Percentiles rank a stretch among this genome's conserved stretches.
Conservation (phyloP, 2,329 filamentous ascomycete genomes). For the Colletotrichum lentis region DNA sequence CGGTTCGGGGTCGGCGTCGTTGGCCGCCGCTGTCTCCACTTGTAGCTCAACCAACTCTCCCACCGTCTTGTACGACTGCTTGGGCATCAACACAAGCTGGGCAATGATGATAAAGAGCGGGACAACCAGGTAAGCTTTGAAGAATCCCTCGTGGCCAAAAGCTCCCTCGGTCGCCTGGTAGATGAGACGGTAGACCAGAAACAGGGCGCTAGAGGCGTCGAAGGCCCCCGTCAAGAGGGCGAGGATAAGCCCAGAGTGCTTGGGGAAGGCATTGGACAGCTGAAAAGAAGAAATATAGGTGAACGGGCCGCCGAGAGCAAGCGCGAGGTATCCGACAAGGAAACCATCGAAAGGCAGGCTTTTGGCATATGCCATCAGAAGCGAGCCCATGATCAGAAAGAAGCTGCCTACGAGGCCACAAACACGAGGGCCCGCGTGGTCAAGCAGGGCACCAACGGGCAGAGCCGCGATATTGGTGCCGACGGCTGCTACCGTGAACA, state of each 20-base stretch:
- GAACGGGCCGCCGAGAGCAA: conserved; percentile 82
- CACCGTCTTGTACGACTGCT: conserved; percentile 82
- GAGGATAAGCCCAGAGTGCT: conserved; percentile 78
- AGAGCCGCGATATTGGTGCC: conserved; percentile 87
- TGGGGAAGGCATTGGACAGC: conserved; percentile 83
- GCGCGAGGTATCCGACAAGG: conserved; percentile 76
- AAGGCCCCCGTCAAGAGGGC: conserved; percentile 83
- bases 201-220: conserved; percentile 81
- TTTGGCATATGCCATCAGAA: conserved; percentile 74
- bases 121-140: conserved; percentile 75
- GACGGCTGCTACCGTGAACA: conserved; percentile 91
- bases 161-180: conserved; percentile 65
- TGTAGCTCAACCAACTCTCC: conserved; percentile 82
- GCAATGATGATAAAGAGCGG: conserved; percentile 71
- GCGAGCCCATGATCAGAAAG: conserved; percentile 73
- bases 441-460: conserved; percentile 84
- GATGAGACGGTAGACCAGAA: conserved; percentile 75
- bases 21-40: conserved; percentile 58
- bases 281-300: conserved; percentile 86
- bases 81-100: conserved; percentile 77
- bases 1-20: conserved; percentile 44
- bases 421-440: conserved; percentile 80
- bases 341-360: conserved; percentile 76
- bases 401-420: conserved; percentile 76
- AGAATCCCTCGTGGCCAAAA: conserved; percentile 74